phyloP scores from a whole-genome alignment of 176 grass and related monocot species.

The barley (Hordeum vulgare) region MorexV3_pseudomolecules_assembly NC_058520.1:148017334-148017833 shows the following conservation, averaged over 20 bases:
- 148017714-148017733: background rate
- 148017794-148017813: too few relatives aligned
- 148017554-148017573: background rate
- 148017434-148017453: background rate
- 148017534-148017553: background rate
- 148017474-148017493: background rate
- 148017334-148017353: conserved; percentile 46
- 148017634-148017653: background rate
- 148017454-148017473: background rate
- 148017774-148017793: too few relatives aligned
- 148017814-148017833: background rate
- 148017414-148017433: background rate
- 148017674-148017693: background rate
- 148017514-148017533: background rate
- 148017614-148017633: background rate
- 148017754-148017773: background rate
- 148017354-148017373: background rate
- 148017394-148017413: background rate
- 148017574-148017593: background rate
- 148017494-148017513: background rate
- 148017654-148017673: background rate
- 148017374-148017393: background rate
- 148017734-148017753: background rate
- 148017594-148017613: background rate
- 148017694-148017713: background rate